Evolutionary conservation across 768 basidiomycete species (phyloP), one percentile per base, ranked within the genome.

Genomic region (Russula dissimulans): DNA sequence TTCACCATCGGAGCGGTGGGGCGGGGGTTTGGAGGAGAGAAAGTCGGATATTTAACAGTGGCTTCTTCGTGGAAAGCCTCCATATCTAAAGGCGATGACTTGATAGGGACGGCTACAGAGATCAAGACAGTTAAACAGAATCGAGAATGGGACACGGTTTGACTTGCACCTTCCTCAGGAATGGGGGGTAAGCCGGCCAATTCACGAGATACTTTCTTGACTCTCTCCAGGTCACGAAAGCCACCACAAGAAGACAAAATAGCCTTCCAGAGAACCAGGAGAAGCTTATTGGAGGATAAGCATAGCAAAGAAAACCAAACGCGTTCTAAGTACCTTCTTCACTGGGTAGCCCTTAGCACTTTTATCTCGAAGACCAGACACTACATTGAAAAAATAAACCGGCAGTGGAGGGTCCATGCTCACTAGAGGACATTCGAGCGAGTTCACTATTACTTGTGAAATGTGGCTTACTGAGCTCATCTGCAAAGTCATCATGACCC

Each of bases 291-390:
- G 41, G 59, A 50, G 29, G 56, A 64, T 61, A 60, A 63, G 44
- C 53, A 42, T 11, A 42, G 48, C 42, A 36, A 63, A 47, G 52
- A 42, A 50, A 55, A 44, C 57, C 56, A 50, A 36, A 26, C 55
- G 42, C 41, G 42, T 39, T 17, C 18, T n/a, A 56, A 71, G 22
- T 54, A 90, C 94, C 82, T 97, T 97, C 76, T 98, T 99, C 67
- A 97, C 89, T 0, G 97, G 97, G 73, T 97, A 99, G 5, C 91
- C 91, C 69, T 91, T 94, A 2, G 92, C 89, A 69, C 88, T 89
- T 75, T 93, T 92, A 71, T 98, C 95, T 65, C 91, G 85, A 44
- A 97, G 76, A 44, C 86, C 85, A 26, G 92, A 86, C n/a, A 97
- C 86, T 49, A 94, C 81, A 56, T 87, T 87, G 76, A 97, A 91